Evolutionary conservation across 2,329 filamentous ascomycete species (phyloP), one percentile per base, ranked within the genome.

Genomic region (Allantophomopsis lycopodina): DNA sequence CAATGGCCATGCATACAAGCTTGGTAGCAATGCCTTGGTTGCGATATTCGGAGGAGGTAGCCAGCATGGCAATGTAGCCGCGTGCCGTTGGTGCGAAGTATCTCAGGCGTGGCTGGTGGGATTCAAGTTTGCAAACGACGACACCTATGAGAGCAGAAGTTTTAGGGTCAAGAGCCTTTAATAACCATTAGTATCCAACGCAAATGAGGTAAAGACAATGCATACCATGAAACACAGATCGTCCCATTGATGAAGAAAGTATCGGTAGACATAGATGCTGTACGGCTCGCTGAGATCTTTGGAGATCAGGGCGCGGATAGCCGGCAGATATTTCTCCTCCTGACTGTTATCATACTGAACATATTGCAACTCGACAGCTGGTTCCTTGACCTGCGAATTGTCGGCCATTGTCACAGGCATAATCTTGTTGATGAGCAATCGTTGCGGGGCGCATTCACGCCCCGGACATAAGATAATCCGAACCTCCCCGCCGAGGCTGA

Each of bases 231-330:
- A 96, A 61, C 91, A 98, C n/a, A 98, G 66, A 55, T 96, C 82
- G 5, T 84, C 83, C 91, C 91, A 98, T 71, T 96, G 87, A 56
- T 93, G 94, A 14, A 98, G 67, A 53, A 98, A 98, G 60, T 98
- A 98, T 23, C 91, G 79, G 60, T 96, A 98, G 42, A 98, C 91
- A 64, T 98, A 98, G 57, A 98, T 96, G 62, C 89, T 96, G 60
- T 98, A 98, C 2, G 91, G 91, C 60, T 98, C 91, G 50, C 89
- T 96, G 37, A 98, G 71, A 57, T 96, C 91, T 54, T 89, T 94
- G 35, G 88, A 91, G 54, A 98, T 98, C 55, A 98, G 65, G 42
- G 88, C 79, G 40, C 89, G 79, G 60, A 98, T 95, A 33, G 86
- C 78, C 30, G 87, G 78, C 33, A 98, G 76, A 56, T 91, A 73